A percentile compares a stretch with the other conserved stretches of the same genome.
Conservation (phyloP, 768 basidiomycete genomes). For the Termitomyces sp. region DNA sequence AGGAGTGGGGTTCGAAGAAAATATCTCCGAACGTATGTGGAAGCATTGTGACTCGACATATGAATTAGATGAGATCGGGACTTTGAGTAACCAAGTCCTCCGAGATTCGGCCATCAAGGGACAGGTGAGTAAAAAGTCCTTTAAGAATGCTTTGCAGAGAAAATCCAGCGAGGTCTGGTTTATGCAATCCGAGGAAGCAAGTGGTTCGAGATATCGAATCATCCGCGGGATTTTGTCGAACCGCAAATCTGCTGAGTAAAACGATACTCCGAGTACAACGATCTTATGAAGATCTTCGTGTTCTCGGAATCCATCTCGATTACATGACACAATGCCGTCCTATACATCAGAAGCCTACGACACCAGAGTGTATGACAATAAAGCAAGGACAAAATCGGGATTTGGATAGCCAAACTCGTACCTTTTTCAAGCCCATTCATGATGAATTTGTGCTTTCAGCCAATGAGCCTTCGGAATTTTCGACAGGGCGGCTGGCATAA, state of each 20-base stretch:
- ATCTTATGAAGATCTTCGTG: background rate
- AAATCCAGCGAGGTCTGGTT: background rate
- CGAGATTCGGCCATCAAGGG: background rate
- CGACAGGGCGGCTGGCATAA: constrained; percentile 24
- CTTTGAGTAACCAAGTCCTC: background rate
- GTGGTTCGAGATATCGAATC: background rate
- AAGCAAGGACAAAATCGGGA: background rate
- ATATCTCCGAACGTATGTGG: background rate
- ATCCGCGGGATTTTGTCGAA: background rate
- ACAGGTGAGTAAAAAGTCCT: background rate
- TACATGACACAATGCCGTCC: background rate
- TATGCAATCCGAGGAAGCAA: background rate
- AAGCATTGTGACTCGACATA: background rate
- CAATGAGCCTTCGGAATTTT: constrained; percentile 32
- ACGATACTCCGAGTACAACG: background rate
- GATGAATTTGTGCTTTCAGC: constrained; percentile 31
- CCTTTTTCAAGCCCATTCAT: constrained; percentile 16
- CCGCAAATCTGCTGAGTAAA: background rate
- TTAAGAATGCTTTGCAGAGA: background rate
- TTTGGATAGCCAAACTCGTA: background rate
- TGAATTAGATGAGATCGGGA: background rate
- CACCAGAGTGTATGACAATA: background rate
- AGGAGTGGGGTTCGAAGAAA: background rate
- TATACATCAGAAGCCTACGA: background rate
- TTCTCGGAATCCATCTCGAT: background rate